Evolutionary conservation across 768 basidiomycete genomes (phyloP).

Genomic region (Podaxis rugospora): DNA sequence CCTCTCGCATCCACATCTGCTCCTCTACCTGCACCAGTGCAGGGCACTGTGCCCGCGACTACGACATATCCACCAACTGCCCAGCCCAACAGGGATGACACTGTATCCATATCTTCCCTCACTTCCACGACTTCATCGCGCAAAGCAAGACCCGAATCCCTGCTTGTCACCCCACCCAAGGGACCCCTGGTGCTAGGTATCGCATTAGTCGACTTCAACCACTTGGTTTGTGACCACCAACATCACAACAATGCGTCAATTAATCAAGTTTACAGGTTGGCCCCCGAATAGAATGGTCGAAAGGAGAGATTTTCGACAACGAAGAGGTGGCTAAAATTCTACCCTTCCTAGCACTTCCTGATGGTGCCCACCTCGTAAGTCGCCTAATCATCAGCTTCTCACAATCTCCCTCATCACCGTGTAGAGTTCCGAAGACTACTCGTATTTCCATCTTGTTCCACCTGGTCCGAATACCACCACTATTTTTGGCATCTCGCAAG

Average conservation of each 20-base stretch:
- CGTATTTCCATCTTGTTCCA: slow-evolving; percentile 90
- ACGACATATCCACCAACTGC: slow-evolving; percentile 60
- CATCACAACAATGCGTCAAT: slow-evolving; percentile 9
- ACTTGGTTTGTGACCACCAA: slow-evolving; percentile 55
- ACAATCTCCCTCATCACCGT: slow-evolving; percentile 2
- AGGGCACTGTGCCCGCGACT: slow-evolving; percentile 22
- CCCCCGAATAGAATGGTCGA: slow-evolving; percentile 82
- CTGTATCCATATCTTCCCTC: slow-evolving; percentile 59
- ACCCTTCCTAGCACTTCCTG: slow-evolving; percentile 94
- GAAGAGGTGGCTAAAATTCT: slow-evolving; percentile 82
- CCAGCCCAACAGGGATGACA: slow-evolving; percentile 33
- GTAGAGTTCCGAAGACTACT: slow-evolving; percentile 90
- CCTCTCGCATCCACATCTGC: not conserved
- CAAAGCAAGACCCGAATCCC: slow-evolving; percentile 77
- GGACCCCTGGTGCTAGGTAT: slow-evolving; percentile 75
- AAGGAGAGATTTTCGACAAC: slow-evolving; percentile 77
- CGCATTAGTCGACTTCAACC: slow-evolving; percentile 93
- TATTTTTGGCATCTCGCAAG: slow-evolving; percentile 94
- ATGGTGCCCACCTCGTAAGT: slow-evolving; percentile 91
- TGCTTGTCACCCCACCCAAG: slow-evolving; percentile 58
- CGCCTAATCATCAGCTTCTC: not conserved
- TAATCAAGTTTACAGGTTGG: slow-evolving; percentile 58
- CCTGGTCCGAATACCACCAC: slow-evolving; percentile 68
- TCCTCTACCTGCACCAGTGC: not conserved
- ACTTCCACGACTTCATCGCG: slow-evolving; percentile 53